These are phyloP conservation scores for Cytauxzoon felis DNA, from an alignment of 169 alveolate species.

Conservation along the genomic window DNA sequence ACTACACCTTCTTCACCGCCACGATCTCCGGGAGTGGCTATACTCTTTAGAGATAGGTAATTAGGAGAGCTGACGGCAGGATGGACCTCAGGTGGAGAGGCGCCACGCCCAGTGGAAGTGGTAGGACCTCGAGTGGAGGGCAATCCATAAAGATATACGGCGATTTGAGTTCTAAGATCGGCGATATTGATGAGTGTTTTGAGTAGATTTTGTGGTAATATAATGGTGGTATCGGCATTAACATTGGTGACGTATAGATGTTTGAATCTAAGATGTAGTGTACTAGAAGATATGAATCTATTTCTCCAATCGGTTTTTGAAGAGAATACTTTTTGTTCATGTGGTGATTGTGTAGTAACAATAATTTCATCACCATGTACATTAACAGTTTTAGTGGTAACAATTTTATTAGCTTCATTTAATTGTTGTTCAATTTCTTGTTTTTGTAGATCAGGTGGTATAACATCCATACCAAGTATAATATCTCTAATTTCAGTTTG, in stretches of 20 bases:
- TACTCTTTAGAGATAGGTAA: too few relatives aligned
- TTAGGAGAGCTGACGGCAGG: too few relatives aligned
- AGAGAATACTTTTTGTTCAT: conserved; percentile 95
- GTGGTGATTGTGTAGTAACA: conserved; percentile 96
- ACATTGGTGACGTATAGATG: conserved; percentile 88
- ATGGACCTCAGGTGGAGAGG: too few relatives aligned
- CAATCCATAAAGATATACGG: conserved; percentile 92
- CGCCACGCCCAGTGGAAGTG: too few relatives aligned
- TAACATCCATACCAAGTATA: conserved; percentile 99
- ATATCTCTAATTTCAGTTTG: conserved; percentile 99
- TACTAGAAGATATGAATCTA: conserved; percentile 96
- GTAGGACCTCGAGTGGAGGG: conserved; percentile 78
- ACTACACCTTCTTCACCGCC: too few relatives aligned
- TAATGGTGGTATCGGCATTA: conserved; percentile 85
- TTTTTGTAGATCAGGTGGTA: conserved; percentile 95
- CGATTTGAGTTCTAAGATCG: conserved; percentile 97
- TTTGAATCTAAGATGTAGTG: conserved; percentile 93
- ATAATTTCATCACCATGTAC: conserved; percentile 95
- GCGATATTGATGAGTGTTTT: conserved; percentile 94
- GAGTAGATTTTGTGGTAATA: conserved; percentile 96
- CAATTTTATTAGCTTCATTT: conserved; percentile 72
- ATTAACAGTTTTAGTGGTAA: conserved; percentile 93
- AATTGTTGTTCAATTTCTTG: conserved; percentile 92
- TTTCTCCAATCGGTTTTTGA: conserved; percentile 99
- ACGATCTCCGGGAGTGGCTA: too few relatives aligned